phyloP scores from a whole-genome alignment of 1,284 basidiomycete genomes.

The Sparassis latifolia region DNA sequence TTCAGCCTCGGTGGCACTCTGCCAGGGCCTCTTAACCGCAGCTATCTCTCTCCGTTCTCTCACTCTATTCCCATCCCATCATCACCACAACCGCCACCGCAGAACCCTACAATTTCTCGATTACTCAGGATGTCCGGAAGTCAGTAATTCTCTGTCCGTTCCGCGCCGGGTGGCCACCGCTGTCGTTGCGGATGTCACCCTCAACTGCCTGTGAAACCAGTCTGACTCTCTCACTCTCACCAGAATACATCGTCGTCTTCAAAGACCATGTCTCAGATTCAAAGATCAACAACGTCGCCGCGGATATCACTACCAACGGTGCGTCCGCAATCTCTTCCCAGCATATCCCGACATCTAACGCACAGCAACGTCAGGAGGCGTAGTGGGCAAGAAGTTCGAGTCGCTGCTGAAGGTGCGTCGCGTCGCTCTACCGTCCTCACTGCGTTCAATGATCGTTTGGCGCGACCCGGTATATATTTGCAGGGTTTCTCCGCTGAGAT shows the following conservation, averaged over 20 bases:
- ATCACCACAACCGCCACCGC: too few species aligned
- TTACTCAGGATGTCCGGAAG: too few species aligned
- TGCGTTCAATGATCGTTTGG: not conserved
- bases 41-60: too few species aligned
- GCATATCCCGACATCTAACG: not conserved
- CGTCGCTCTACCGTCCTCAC: not conserved
- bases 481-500: slow-evolving; percentile 53
- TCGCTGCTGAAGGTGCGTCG: slow-evolving; percentile 27
- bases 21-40: too few species aligned
- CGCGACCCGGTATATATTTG: not conserved
- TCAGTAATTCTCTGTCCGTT: too few species aligned
- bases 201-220: too few species aligned
- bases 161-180: too few species aligned
- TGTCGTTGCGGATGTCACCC: too few species aligned
- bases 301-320: slow-evolving; percentile 37
- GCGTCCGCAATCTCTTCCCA: not conserved
- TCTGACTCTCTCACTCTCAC: not conserved
- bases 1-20: too few species aligned
- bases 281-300: slow-evolving; percentile 37
- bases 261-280: slow-evolving; percentile 39
- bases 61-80: too few species aligned
- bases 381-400: slow-evolving; percentile 35
- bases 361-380: slow-evolving; percentile 30
- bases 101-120: too few species aligned
- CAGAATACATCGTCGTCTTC: slow-evolving; percentile 56